Conservation (phyloP, 106 monocot species). For the Triglochin maritima region DNA sequence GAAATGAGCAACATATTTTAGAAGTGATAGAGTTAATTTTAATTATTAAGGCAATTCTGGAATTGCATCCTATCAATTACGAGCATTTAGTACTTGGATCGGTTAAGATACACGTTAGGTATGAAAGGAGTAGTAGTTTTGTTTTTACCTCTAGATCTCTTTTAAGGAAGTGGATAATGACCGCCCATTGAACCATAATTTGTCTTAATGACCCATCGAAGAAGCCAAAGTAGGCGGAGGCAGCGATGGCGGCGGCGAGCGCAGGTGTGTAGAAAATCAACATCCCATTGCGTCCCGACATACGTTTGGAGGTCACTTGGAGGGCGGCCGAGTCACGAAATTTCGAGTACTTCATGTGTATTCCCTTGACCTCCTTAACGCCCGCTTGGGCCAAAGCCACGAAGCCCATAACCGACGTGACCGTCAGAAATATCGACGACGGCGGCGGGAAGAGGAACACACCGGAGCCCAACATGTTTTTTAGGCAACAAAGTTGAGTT, state of each 20-base stretch:
- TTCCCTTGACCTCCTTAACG: not conserved
- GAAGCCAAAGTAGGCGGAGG: not conserved
- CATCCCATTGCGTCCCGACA: not conserved
- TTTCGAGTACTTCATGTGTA: not conserved
- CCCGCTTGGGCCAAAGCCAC: not conserved
- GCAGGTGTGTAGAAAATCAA: not conserved
- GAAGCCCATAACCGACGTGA: not conserved
- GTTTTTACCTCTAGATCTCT: conserved; percentile 1
- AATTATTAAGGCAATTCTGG: no score
- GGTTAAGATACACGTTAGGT: no score
- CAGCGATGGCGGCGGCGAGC: not conserved
- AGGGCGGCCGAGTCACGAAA: not conserved
- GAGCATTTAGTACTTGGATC: no score
- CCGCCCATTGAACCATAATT: not conserved
- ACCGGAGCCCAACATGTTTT: no score
- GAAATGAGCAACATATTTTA: no score
- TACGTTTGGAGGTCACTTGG: not conserved
- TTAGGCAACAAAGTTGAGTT: no score
- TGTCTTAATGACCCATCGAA: not conserved
- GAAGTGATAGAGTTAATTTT: no score
- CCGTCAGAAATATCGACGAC: not conserved
- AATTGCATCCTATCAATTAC: no score
- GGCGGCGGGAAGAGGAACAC: not conserved
- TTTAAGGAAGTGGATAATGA: conserved; percentile 1
- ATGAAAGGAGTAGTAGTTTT: no score